These are phyloP conservation scores for Thelonectria blattea DNA, from an alignment of 2,329 filamentous ascomycete genomes.

Conservation along the genomic window DNA sequence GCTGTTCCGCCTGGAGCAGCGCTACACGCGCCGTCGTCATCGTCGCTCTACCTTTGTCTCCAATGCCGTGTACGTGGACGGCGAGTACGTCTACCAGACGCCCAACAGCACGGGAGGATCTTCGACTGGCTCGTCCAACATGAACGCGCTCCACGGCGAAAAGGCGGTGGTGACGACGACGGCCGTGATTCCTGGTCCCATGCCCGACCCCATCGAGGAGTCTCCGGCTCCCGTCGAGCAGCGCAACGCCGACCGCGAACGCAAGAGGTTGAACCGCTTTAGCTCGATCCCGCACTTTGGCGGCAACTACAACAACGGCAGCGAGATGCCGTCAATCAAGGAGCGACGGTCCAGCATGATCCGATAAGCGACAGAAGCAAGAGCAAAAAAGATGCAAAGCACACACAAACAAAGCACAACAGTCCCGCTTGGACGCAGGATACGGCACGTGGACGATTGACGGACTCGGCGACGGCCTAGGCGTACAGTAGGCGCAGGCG, in stretches of 20 bases:
- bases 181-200: conserved; percentile 24
- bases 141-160: conserved; percentile 47
- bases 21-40: conserved; percentile 86
- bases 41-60: conserved; percentile 89
- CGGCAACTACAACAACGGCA: conserved; percentile 33
- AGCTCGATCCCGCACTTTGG: conserved; percentile 63
- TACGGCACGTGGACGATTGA: conserved; percentile 33
- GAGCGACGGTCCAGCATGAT: conserved; percentile 53
- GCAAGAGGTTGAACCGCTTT: conserved; percentile 61
- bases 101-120: conserved; percentile 65
- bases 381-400: conserved; percentile 16
- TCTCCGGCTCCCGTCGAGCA: conserved; percentile 22
- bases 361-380: conserved; percentile 37
- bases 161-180: conserved; percentile 34
- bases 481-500: conserved; percentile 28
- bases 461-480: conserved; percentile 28
- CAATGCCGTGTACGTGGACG: conserved; percentile 90
- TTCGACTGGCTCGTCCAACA: conserved; percentile 53
- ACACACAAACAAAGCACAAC: conserved; percentile 20
- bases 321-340: conserved; percentile 43
- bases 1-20: conserved; percentile 92
- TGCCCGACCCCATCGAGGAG: conserved; percentile 36
- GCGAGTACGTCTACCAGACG: conserved; percentile 87
- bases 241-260: conserved; percentile 39
- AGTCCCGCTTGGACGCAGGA: conserved; percentile 1